A percentile compares a stretch with the other conserved stretches of the same genome.
Evolutionary conservation across 2,329 filamentous ascomycete genomes (phyloP).

Genomic region (Penicillium sp.): DNA sequence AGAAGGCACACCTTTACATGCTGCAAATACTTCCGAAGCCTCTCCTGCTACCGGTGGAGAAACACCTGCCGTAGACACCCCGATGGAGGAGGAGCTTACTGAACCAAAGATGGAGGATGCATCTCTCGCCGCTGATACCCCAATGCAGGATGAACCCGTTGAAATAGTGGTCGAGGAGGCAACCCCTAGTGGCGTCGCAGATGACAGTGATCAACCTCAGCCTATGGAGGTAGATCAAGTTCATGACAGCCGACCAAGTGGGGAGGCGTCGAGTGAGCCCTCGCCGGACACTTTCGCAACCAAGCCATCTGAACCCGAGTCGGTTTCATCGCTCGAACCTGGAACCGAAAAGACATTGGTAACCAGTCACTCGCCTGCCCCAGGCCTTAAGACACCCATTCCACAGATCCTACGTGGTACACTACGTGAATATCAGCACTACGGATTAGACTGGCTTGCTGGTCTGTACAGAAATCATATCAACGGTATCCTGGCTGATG

Average conservation of each 20-base stretch:
- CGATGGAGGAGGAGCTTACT: conserved; percentile 5
- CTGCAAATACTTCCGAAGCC: conserved; percentile 19
- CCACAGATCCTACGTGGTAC: conserved; percentile 83
- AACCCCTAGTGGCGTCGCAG: not conserved
- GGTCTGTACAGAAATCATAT: conserved; percentile 88
- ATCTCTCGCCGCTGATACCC: conserved; percentile 9
- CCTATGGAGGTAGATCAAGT: conserved; percentile 18
- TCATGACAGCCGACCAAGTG: conserved; percentile 28
- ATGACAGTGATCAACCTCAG: conserved; percentile 5
- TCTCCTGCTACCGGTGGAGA: conserved; percentile 16
- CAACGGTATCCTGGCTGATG: conserved; percentile 94
- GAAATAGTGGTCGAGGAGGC: conserved; percentile 1
- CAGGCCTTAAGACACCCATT: conserved; percentile 63
- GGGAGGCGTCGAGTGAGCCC: conserved; percentile 41
- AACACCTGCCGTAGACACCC: conserved; percentile 12
- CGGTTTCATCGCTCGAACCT: conserved; percentile 43
- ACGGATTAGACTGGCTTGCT: conserved; percentile 95
- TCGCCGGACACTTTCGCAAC: conserved; percentile 46
- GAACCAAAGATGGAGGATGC: conserved; percentile 2
- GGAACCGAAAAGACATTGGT: conserved; percentile 35
- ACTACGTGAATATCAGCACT: conserved; percentile 92
- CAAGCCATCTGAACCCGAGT: conserved; percentile 47
- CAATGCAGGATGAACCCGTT: conserved; percentile 3
- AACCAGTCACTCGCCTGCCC: conserved; percentile 42
- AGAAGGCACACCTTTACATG: conserved; percentile 31